Conservation (phyloP, 1,284 basidiomycete species). For the Cryptococcus deneoformans region DNA sequence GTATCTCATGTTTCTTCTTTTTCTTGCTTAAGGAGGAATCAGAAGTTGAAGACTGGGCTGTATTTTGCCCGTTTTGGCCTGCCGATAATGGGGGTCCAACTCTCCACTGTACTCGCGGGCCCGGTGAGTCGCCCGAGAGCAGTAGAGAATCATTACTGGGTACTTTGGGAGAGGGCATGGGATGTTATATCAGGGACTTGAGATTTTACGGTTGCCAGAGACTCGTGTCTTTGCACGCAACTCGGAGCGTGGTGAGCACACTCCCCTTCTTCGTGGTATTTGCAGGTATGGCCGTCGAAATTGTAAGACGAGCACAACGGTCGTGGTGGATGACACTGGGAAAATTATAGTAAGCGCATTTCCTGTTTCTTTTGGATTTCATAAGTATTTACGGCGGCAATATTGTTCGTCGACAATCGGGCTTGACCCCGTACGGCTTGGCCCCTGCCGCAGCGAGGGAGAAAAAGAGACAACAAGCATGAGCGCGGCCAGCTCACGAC, state of each 20-base stretch:
- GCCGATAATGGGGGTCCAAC: background rate
- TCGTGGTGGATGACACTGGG: too few species aligned
- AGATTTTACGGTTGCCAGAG: constrained; percentile 13
- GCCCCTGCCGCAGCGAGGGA: too few species aligned
- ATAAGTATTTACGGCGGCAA: too few species aligned
- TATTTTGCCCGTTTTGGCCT: constrained; percentile 5
- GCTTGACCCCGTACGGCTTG: too few species aligned
- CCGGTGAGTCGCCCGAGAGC: background rate
- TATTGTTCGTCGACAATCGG: too few species aligned
- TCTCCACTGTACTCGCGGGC: background rate
- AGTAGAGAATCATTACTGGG: background rate
- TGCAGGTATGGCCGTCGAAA: constrained; percentile 12
- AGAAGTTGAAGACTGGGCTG: constrained; percentile 1
- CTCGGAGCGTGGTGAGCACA: background rate
- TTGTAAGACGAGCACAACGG: too few species aligned
- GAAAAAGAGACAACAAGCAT: too few species aligned
- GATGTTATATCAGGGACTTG: constrained; percentile 4
- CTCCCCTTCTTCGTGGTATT: constrained; percentile 33
- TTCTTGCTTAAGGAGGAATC: background rate
- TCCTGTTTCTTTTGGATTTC: too few species aligned
- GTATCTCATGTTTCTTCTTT: constrained; percentile 18
- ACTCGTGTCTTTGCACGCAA: constrained; percentile 5
- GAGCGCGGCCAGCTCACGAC: too few species aligned
- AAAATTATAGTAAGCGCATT: too few species aligned
- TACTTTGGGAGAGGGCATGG: background rate